Conservation (phyloP, 768 basidiomycete genomes). For the Cantharellus anzutake region DNA sequence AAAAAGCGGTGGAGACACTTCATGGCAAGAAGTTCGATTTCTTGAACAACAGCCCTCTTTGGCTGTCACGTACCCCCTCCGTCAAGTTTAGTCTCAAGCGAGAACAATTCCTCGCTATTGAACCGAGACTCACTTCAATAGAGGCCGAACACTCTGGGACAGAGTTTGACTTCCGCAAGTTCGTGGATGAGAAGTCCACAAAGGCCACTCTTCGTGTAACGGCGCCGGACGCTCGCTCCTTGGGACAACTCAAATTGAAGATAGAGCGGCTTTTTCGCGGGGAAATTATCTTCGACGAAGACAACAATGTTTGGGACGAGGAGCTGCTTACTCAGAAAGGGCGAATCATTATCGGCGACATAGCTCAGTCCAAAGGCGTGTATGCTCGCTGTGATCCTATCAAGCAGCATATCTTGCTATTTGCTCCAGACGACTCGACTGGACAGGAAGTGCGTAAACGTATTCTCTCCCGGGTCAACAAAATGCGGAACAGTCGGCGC, state of each 20-base stretch:
- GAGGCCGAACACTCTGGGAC: background rate
- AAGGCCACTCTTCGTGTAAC: background rate
- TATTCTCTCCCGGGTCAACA: constrained; percentile 29
- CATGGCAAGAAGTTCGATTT: background rate
- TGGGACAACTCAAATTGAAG: background rate
- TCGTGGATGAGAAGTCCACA: background rate
- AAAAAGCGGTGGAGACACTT: background rate
- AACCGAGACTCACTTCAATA: background rate
- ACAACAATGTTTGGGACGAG: constrained; percentile 25
- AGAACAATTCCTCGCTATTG: background rate
- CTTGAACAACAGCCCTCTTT: background rate
- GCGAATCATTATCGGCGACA: constrained; percentile 23
- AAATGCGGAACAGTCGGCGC: constrained; percentile 26
- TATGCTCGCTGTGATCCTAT: constrained; percentile 26
- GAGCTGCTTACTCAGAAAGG: constrained; percentile 24
- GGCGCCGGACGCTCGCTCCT: background rate
- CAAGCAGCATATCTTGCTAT: constrained; percentile 27
- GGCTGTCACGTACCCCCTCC: background rate
- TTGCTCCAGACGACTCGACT: constrained; percentile 9
- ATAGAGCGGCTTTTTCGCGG: background rate
- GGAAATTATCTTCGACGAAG: background rate
- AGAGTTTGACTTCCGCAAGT: background rate
- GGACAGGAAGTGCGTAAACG: constrained; percentile 20
- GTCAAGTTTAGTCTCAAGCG: background rate
- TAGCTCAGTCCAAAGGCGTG: constrained; percentile 23